A percentile compares a stretch with the other conserved stretches of the same genome.
Evolutionary conservation across 371 early-diverging fungal genomes (phyloP).

Genomic region (Syncephalastrum monosporum): DNA sequence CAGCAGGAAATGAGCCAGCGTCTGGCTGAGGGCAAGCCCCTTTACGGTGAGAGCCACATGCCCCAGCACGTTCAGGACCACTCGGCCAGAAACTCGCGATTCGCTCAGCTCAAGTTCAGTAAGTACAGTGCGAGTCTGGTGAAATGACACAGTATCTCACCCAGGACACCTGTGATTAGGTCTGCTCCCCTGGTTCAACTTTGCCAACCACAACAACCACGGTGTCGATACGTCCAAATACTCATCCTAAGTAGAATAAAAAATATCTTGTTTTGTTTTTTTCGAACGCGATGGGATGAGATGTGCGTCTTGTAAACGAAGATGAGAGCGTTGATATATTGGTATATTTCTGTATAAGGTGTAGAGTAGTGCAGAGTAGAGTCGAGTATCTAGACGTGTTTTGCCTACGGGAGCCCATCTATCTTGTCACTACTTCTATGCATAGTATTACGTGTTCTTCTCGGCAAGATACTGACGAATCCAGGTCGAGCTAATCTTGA

Average conservation of each 20-base stretch:
- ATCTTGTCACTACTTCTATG: slow-evolving; percentile 2
- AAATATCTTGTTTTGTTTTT: no score
- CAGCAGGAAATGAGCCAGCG: slow-evolving; percentile 64
- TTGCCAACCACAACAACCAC: slow-evolving; percentile 80
- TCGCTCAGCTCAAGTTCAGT: slow-evolving; percentile 68
- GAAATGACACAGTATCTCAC: no score
- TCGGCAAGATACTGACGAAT: slow-evolving; percentile 49
- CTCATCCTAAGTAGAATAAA: slow-evolving; percentile 15
- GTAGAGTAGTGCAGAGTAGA: no score
- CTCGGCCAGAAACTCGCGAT: slow-evolving; percentile 72
- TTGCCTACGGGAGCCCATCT: no score
- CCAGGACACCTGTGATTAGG: slow-evolving; percentile 23
- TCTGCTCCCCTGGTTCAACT: slow-evolving; percentile 79
- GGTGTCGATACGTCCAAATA: slow-evolving; percentile 65
- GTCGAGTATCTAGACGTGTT: no score
- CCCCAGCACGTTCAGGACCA: slow-evolving; percentile 62
- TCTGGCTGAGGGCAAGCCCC: slow-evolving; percentile 66
- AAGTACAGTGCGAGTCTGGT: slow-evolving; percentile 22
- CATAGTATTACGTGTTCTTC: not conserved
- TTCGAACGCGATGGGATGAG: no score
- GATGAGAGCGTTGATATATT: no score
- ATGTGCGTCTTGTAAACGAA: no score
- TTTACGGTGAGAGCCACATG: slow-evolving; percentile 69
- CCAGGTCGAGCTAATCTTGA: slow-evolving; percentile 74
- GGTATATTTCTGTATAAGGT: no score